A percentile compares a stretch with the other conserved stretches of the same genome.
phyloP scores from a whole-genome alignment of 805 yeast genomes.

The Yamadazyma philogaea region DNA sequence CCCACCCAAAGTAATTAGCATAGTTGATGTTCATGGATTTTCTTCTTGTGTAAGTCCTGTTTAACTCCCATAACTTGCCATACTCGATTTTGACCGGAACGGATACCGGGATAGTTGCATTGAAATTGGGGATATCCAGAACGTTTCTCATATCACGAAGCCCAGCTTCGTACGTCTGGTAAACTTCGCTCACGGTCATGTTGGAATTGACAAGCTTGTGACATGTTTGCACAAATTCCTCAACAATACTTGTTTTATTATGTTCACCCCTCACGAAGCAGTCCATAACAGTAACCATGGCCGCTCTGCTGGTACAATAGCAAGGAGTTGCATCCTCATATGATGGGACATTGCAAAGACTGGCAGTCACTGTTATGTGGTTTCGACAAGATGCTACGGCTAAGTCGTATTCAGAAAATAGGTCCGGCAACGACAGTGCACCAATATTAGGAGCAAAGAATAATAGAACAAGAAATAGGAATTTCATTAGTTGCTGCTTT shows the following conservation, averaged over 20 bases:
- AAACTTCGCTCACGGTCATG: constrained; percentile 13
- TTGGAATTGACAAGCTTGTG: constrained; percentile 5
- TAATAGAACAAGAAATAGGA: constrained; percentile 3
- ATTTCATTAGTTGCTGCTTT: constrained; percentile 4
- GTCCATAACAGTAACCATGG: constrained; percentile 21
- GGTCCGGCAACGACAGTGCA: constrained; percentile 12
- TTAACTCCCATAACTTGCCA: not conserved
- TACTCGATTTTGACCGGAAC: constrained; percentile 11
- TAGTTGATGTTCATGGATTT: constrained; percentile 17
- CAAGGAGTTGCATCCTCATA: constrained; percentile 10
- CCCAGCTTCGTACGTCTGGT: constrained; percentile 14
- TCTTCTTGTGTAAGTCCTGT: not conserved
- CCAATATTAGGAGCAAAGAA: not conserved
- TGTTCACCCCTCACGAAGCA: constrained; percentile 22
- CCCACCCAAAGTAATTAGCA: constrained; percentile 30
- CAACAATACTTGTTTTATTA: constrained; percentile 15
- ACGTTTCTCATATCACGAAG: constrained; percentile 7
- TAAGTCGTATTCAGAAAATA: constrained; percentile 9
- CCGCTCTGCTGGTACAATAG: constrained; percentile 16
- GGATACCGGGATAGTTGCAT: constrained; percentile 6
- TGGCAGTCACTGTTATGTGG: constrained; percentile 11
- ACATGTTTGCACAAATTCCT: constrained; percentile 16
- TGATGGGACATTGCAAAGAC: constrained; percentile 14
- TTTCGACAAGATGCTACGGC: constrained; percentile 16
- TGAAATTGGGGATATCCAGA: constrained; percentile 15